Evolutionary conservation across 192 early-diverging fungal genomes (phyloP).

Genomic region (Umbelopsis vinacea): DNA sequence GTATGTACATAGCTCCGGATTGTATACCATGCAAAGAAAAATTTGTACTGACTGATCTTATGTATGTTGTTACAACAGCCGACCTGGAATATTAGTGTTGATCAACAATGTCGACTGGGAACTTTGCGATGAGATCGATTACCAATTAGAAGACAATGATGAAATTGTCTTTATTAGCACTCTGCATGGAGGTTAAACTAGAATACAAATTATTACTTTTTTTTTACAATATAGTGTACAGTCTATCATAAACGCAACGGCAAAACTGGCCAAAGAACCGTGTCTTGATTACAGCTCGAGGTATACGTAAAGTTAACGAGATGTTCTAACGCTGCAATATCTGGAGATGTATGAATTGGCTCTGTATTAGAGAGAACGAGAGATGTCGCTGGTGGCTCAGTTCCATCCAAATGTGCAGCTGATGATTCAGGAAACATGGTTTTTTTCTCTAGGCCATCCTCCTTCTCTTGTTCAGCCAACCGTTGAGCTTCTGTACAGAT

Average conservation of each 20-base stretch:
- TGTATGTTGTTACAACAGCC: constrained; percentile 48
- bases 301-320: constrained; percentile 7
- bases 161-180: constrained; percentile 95
- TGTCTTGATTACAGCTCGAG: not conserved
- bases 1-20: constrained; percentile 47
- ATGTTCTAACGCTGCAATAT: not conserved
- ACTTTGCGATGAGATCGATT: constrained; percentile 86
- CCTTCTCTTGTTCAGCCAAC: not conserved
- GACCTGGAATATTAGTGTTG: constrained; percentile 93
- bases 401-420: not conserved
- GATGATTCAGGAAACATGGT: constrained; percentile 13
- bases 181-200: constrained; percentile 89
- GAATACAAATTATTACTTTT: not conserved
- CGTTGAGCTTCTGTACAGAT: not conserved
- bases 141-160: constrained; percentile 77
- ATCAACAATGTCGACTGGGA: constrained; percentile 98
- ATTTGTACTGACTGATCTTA: not conserved
- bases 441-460: not conserved
- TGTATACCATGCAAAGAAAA: not conserved
- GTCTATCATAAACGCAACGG: constrained; percentile 19
- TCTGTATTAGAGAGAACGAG: not conserved
- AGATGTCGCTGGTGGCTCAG: not conserved
- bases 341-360: not conserved
- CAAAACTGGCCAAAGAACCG: constrained; percentile 10
- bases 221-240: constrained; percentile 18